phyloP scores from a whole-genome alignment of 371 early-diverging fungal genomes.

The Actinomucor elegans region DNA sequence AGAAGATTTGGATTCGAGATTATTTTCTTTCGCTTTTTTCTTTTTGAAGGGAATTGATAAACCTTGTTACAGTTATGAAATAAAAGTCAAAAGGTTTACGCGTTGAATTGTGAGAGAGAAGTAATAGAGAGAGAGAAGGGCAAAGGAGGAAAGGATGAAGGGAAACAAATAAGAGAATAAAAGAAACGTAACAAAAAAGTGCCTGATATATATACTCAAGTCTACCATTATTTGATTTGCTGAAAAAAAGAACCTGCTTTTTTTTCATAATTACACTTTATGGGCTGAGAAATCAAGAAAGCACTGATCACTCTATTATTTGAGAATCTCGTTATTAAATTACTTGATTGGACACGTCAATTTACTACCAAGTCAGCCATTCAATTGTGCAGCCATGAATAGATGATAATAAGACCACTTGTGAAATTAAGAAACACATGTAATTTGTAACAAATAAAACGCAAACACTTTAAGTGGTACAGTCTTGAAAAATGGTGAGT shows the following conservation, averaged over 20 bases:
- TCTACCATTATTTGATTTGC: background rate
- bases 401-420: no score
- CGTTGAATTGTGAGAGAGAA: background rate
- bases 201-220: background rate
- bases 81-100: background rate
- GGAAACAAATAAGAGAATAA: background rate
- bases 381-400: no score
- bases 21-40: no score
- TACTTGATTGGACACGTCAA: no score
- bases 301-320: conserved; percentile 4
- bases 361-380: no score
- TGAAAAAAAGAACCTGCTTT: background rate
- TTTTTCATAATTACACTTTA: background rate
- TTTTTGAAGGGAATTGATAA: no score
- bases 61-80: no score
- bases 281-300: conserved; percentile 2
- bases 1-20: no score
- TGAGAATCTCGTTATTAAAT: background rate
- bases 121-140: background rate
- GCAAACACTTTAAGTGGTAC: no score
- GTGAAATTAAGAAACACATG: no score
- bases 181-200: background rate
- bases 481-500: no score
- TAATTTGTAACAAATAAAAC: no score
- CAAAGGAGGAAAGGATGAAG: background rate